Evolutionary conservation across 2,329 filamentous ascomycete genomes (phyloP).

Genomic region (Colletotrichum sp.): DNA sequence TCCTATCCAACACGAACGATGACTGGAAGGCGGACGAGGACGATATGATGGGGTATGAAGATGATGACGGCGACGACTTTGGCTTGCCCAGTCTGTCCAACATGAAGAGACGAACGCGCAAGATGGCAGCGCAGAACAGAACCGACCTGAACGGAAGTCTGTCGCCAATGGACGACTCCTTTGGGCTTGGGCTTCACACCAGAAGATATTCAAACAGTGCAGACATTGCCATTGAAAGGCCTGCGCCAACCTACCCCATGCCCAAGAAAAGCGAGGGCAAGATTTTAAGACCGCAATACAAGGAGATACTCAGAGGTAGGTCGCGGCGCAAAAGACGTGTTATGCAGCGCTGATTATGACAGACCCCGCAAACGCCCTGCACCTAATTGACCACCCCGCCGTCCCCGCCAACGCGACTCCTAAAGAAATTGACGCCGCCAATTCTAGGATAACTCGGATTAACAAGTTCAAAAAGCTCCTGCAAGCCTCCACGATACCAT

Average conservation of each 20-base stretch:
- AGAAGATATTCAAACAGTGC: conserved; percentile 82
- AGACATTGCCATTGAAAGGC: conserved; percentile 92
- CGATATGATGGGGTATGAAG: conserved; percentile 78
- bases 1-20: conserved; percentile 81
- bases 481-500: conserved; percentile 86
- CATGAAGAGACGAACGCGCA: conserved; percentile 76
- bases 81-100: conserved; percentile 90
- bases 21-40: conserved; percentile 80
- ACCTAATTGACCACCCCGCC: conserved; percentile 88
- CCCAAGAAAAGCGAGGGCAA: conserved; percentile 92
- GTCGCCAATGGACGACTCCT: conserved; percentile 42
- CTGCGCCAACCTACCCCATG: conserved; percentile 81
- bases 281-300: conserved; percentile 95
- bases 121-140: conserved; percentile 51
- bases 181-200: conserved; percentile 39
- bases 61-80: conserved; percentile 94
- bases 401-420: conserved; percentile 74
- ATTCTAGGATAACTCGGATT: conserved; percentile 87
- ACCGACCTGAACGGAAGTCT: conserved; percentile 30
- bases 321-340: not conserved
- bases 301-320: conserved; percentile 83
- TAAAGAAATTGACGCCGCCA: conserved; percentile 87
- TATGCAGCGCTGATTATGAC: conserved; percentile 19
- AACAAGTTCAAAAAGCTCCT: conserved; percentile 98
- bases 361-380: conserved; percentile 90